Evolutionary conservation across 2,329 filamentous ascomycete genomes (phyloP).

Genomic region (Pyricularia grisea): DNA sequence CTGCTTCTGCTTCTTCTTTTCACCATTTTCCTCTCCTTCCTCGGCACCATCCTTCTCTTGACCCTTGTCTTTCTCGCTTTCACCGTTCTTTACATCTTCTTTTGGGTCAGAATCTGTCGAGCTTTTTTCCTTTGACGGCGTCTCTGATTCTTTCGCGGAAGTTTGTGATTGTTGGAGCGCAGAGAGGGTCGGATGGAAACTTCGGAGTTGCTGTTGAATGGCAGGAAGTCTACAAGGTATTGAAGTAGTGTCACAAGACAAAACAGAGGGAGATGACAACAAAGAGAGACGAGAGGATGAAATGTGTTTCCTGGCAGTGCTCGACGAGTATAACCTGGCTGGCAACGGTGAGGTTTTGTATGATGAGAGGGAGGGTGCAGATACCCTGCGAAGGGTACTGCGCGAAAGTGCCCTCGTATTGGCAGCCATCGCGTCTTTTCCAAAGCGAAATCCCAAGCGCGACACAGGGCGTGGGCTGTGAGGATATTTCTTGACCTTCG

Average conservation of each 20-base stretch:
- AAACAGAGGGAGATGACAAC: background rate
- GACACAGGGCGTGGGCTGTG: background rate
- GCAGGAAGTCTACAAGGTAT: background rate
- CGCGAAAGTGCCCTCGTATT: background rate
- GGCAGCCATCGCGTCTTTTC: background rate
- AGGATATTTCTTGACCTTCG: background rate
- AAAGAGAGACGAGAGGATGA: background rate
- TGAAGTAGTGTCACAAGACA: background rate
- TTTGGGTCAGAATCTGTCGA: background rate
- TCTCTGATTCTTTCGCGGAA: background rate
- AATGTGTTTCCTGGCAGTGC: background rate
- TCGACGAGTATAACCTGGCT: background rate
- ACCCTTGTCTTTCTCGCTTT: background rate
- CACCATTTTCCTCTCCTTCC: conserved; percentile 25
- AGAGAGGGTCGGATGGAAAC: background rate
- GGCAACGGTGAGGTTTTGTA: background rate
- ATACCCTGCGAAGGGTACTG: background rate
- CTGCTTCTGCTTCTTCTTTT: conserved; percentile 35
- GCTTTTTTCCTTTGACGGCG: background rate
- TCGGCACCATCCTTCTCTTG: conserved; percentile 11
- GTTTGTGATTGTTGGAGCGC: background rate
- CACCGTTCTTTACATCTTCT: background rate
- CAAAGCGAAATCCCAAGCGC: background rate
- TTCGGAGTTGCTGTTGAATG: background rate
- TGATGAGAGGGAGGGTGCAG: background rate